Evolutionary conservation across 1,284 basidiomycete genomes (phyloP).

Genomic region (Marasmius tenuissimus): DNA sequence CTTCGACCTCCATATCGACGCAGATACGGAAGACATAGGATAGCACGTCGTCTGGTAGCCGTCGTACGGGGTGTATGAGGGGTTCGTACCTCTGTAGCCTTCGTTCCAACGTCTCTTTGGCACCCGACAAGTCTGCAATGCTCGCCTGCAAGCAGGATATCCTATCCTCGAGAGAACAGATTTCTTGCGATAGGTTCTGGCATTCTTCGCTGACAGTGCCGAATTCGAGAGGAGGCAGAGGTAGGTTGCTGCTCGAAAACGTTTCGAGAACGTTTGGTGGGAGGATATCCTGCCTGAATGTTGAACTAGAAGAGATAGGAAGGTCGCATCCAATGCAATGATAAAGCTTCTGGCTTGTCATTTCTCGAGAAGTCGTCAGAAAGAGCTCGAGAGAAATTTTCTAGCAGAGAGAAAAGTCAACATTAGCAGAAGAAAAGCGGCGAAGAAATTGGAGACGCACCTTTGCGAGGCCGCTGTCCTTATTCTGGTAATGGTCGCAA

Average conservation of each 20-base stretch:
- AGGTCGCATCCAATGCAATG: background rate
- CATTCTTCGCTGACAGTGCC: background rate
- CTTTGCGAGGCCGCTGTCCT: background rate
- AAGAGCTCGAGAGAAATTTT: background rate
- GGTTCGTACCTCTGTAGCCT: background rate
- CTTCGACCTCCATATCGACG: slow-evolving; percentile 4
- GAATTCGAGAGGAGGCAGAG: slow-evolving; percentile 2
- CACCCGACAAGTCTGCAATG: background rate
- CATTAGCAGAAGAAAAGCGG: background rate
- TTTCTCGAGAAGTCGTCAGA: background rate
- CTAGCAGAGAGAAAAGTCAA: background rate
- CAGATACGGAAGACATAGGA: background rate
- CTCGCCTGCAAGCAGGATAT: background rate
- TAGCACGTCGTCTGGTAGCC: background rate
- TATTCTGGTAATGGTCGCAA: background rate
- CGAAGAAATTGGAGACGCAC: background rate
- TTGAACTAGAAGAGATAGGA: background rate
- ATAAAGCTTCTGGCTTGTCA: background rate
- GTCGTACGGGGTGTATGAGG: slow-evolving; percentile 2
- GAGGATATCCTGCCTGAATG: background rate
- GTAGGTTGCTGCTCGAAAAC: background rate
- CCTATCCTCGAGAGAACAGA: background rate
- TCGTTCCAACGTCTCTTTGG: background rate
- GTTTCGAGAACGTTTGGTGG: background rate
- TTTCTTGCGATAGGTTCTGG: background rate